Evolutionary conservation across 331 rosid species (phyloP), one percentile per base, ranked within the genome.

Genomic region (Malus hybrid): DNA sequence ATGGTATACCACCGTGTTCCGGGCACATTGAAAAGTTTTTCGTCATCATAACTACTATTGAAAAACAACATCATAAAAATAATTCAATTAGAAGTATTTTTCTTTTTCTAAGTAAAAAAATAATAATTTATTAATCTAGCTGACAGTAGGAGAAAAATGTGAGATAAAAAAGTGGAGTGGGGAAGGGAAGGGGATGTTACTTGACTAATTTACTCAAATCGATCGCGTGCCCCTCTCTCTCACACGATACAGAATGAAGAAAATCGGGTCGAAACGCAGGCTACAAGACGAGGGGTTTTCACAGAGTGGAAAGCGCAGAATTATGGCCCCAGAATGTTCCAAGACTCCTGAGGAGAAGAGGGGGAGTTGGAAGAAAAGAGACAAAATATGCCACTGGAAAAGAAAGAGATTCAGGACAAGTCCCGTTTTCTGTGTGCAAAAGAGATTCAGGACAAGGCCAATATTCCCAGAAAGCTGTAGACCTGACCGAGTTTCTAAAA

Each of bases 401-500:
- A 10, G 1, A 3, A 3, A 42, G 48, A 42, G 48, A 57, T 57
- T 19, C 0, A 57, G 4, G 29, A 57, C 0, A 57, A 3, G 24
- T 19, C 63, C 5, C 2, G 1, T 27, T 7, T 16, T 28, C 54
- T 27, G 15, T 50, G 61, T 18, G 3, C 10, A 33, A 50, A 50
- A 50, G 63, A 24, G 24, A 24, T 70, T 15, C 28, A 19, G 4
- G 28, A 16, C 13, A 50, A 24, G 24, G 24, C 62, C 10, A 4
- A 42, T 70, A 28, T 29, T 12, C 15, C 62, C 15, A 28, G 15
- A 39, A 61, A 28, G 62, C 4, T 14, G 16, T 50, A 18, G 74
- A 70, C 59, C 52, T 70, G 74, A 50, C 74, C 1, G 74, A 70
- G 74, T 70, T 70, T 50, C 15, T 70, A 1, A 27, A 70, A 28